phyloP scores from a whole-genome alignment of 116 monocot species.

The Papilionanthe hybrid region DNA sequence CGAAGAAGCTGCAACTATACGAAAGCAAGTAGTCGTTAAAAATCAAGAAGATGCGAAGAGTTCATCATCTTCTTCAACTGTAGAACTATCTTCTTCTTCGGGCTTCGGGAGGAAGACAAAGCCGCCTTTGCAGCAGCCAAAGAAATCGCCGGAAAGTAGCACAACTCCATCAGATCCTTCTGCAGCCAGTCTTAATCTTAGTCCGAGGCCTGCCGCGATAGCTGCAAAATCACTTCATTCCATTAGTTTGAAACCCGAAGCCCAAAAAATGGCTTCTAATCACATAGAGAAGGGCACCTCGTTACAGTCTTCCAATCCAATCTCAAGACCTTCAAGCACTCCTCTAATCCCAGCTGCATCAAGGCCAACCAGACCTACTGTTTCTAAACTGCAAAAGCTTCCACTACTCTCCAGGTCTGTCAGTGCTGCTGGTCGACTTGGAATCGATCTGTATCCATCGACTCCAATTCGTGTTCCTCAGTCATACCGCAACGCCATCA shows the following conservation, averaged over 20 bases:
- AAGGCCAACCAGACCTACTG: slow-evolving; percentile 34
- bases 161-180: slow-evolving; percentile 8
- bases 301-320: slow-evolving; percentile 14
- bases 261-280: slow-evolving; percentile 15
- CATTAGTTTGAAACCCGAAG: slow-evolving; percentile 23
- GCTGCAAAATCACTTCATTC: slow-evolving; percentile 19
- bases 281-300: slow-evolving; percentile 13
- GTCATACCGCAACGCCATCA: slow-evolving; percentile 85
- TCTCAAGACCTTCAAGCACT: slow-evolving; percentile 67
- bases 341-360: slow-evolving; percentile 53
- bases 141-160: slow-evolving; percentile 14
- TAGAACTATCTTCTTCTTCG: slow-evolving; percentile 28
- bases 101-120: slow-evolving; percentile 23
- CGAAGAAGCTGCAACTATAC: slow-evolving; percentile 20
- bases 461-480: slow-evolving; percentile 39
- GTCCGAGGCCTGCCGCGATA: slow-evolving; percentile 6
- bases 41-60: slow-evolving; percentile 27
- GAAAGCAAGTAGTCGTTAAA: slow-evolving; percentile 33
- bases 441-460: slow-evolving; percentile 48
- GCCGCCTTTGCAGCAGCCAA: slow-evolving; percentile 23
- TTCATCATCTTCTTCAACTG: slow-evolving; percentile 7
- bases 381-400: slow-evolving; percentile 32
- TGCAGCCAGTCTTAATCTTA: slow-evolving; percentile 10
- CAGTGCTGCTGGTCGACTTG: slow-evolving; percentile 60
- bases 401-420: slow-evolving; percentile 53